Evolutionary conservation across 2,329 filamentous ascomycete species (phyloP), one percentile per base, ranked within the genome.

Genomic region (Aspergillus costaricaensis): DNA sequence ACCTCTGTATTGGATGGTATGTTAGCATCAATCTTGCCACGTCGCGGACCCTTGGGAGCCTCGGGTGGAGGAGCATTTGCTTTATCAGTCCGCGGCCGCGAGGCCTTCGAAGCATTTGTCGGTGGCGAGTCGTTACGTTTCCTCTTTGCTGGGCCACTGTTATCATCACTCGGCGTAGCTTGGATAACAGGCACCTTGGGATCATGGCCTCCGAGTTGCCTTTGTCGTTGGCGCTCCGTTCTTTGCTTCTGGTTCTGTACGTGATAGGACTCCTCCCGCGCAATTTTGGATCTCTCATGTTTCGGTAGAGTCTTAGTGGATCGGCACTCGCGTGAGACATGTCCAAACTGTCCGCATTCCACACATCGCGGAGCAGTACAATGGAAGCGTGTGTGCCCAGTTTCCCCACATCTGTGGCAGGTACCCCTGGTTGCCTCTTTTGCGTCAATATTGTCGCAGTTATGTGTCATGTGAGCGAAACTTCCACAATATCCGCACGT

Each of bases 401-500:
- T 55, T 23, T 67, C 61, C 17, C 75, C 72, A 58, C 81, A 83
- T 59, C 81, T 74, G 61, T 68, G 72, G 62, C 81, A 82, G 52
- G 65, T 74, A 21, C 78, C 78, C 44, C 72, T 70, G 32, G 71
- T 69, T 12, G 70, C 70, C 36, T 72, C 71, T 60, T 76, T 72
- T 10, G 78, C 79, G 12, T 77, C 77, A 9, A 68, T 62, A 61
- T 82, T 81, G 57, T 82, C 78, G 59, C 80, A 82, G 48, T 78
- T 76, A 54, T 72, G 71, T 1, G 76, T 79, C 63, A 76, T 76
- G 64, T 82, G 80, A 9, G 70, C 65, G 60, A 73, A 75, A 57
- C 78, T 81, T 36, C 80, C 80, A 65, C 80, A 82, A n/a, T 74
- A 71, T 3, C 70, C 74, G 69, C 80, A 82, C 54, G 71, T 76